Base-by-base conservation (phyloP, 164 flowering plant species). In the Piper longum region DNA sequence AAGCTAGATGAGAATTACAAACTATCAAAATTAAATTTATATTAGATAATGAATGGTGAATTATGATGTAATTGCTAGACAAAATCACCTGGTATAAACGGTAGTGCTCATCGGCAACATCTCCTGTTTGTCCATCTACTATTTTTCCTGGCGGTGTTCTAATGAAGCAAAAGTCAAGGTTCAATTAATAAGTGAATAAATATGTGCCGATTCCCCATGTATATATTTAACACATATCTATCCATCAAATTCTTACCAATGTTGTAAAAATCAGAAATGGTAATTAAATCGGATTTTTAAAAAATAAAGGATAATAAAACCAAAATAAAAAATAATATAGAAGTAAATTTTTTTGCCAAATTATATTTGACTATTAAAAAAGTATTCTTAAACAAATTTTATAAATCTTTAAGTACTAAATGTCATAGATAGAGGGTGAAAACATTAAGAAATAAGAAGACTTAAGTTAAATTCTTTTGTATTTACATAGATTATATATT, bases 181-280 rank as follows among this genome's bases (percentile, higher is more conserved):
- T n/a, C 52, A 72, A 68, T 71, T 44, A 64, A 58, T 11, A 64
- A 43, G 51, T 67, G 73, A 41, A 66, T 26, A 57, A 73, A 76
- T 17, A 66, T 73, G 55, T 76, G 77, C 79, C 79, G 73, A 61
- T 76, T 76, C 71, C 77, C 73, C 0, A 69, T 62, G 48, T 77
- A 45, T 60, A 66, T 73, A 57, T 68, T 64, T 26, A 0, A 26
- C 36, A 26, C 36, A 26, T 26, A 26, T 26, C 36, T 26, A 26
- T 26, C 36, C 36, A 26, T 26, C 36, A 41, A 64, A 74, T 66
- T 65, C 71, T 16, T 65, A 60, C 41, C 45, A 26, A 26, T 26
- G 36, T 26, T 26, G 36, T 26, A 26, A 26, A 26, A 26, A 26
- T 26, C 36, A 26, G 36, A 26, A 26, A 26, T 2, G 36, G 36